These are phyloP conservation scores for Crithidia mellificae DNA, from an alignment of 208 protist genomes.

Conservation along the genomic window DNA sequence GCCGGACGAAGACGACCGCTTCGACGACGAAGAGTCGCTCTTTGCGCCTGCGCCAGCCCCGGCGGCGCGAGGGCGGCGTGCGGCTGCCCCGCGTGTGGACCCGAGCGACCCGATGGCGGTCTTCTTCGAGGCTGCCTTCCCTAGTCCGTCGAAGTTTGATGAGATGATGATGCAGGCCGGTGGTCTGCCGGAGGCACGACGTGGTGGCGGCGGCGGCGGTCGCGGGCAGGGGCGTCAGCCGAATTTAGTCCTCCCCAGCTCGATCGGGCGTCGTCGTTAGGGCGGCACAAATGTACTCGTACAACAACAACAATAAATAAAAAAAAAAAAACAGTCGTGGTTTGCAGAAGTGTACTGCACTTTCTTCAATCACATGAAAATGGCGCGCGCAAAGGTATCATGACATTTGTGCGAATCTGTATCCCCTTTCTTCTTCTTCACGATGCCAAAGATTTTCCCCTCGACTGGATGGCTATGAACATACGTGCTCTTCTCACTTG, in stretches of 20 bases:
- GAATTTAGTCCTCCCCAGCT: slow-evolving; percentile 65
- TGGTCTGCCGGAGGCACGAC: slow-evolving; percentile 44
- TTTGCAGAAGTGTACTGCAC: no score
- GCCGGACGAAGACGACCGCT: not conserved
- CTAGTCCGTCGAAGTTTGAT: slow-evolving; percentile 87
- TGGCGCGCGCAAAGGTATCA: no score
- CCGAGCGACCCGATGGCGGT: slow-evolving; percentile 82
- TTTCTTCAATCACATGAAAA: no score
- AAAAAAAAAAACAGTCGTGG: no score
- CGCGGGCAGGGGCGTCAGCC: slow-evolving; percentile 44
- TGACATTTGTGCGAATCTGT: no score
- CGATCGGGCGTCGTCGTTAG: slow-evolving; percentile 69
- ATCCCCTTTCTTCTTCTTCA: no score
- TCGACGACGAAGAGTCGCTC: not conserved
- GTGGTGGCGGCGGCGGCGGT: slow-evolving; percentile 36
- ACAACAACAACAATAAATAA: no score
- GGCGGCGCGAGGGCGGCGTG: slow-evolving; percentile 13
- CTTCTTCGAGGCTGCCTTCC: slow-evolving; percentile 83
- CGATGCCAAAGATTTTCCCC: no score
- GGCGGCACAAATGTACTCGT: no score
- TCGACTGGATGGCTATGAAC: no score
- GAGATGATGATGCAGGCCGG: slow-evolving; percentile 84
- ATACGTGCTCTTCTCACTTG: no score
- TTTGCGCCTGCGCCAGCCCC: no score
- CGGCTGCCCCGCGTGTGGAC: slow-evolving; percentile 28